phyloP scores from a whole-genome alignment of 108 stramenopile species.

The Discostella stelligeroides region DNA sequence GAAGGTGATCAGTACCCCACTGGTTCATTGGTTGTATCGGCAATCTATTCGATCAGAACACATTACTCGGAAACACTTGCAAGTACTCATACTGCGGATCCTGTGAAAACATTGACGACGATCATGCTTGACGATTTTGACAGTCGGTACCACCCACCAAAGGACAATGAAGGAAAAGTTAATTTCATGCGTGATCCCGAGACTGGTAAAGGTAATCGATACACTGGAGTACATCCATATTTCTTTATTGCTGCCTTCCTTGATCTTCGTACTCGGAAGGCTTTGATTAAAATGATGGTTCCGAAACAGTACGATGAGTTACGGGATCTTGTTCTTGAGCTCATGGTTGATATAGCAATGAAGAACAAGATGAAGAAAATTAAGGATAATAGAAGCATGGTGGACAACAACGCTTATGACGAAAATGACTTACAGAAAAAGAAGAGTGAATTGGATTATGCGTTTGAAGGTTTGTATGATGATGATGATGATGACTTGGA shows the following conservation, averaged over 20 bases:
- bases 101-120: conserved; percentile 1
- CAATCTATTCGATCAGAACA: neutral
- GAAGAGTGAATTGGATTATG: too few relatives aligned
- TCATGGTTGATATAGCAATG: too few relatives aligned
- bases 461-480: too few relatives aligned
- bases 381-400: too few relatives aligned
- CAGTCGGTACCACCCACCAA: neutral
- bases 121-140: neutral
- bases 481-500: too few relatives aligned
- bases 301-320: too few relatives aligned
- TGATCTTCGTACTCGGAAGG: neutral
- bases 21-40: conserved; percentile 2
- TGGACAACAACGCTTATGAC: too few relatives aligned
- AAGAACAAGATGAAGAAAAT: too few relatives aligned
- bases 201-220: neutral
- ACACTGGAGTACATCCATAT: neutral
- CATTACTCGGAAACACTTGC: neutral
- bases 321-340: conserved; percentile 1
- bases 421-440: too few relatives aligned
- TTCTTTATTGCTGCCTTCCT: conserved; percentile 3
- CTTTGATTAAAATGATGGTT: neutral
- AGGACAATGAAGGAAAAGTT: conserved; percentile 2
- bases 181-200: neutral
- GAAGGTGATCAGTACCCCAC: conserved; percentile 6
- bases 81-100: neutral